Percentiles rank a stretch among this genome's conserved stretches.
Conservation (phyloP, 1,284 basidiomycete genomes). For the Trametes versicolor region DNA sequence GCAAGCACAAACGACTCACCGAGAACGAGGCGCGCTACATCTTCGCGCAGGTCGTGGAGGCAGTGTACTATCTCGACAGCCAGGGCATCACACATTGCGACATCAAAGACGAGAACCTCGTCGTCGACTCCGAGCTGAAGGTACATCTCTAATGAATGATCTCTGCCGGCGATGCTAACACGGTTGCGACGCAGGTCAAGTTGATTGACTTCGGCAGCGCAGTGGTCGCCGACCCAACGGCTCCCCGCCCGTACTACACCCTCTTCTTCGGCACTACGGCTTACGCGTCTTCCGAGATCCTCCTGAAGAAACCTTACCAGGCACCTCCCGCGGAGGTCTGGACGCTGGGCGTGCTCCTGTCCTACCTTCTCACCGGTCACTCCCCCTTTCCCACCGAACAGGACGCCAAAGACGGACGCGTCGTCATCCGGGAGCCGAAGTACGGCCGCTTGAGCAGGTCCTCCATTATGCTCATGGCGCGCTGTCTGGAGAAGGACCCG, state of each 20-base stretch:
- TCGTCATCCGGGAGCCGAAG: conserved; percentile 45
- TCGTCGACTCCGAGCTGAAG: conserved; percentile 80
- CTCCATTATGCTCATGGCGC: conserved; percentile 61
- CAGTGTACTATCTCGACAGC: conserved; percentile 80
- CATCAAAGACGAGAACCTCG: conserved; percentile 94
- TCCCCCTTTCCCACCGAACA: conserved; percentile 84
- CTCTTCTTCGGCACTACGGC: conserved; percentile 86
- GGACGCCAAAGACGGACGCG: conserved; percentile 65
- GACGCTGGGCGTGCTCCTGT: conserved; percentile 91
- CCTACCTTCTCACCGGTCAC: conserved; percentile 86
- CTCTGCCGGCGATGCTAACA: conserved; percentile 15
- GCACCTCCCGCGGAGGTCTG: conserved; percentile 89
- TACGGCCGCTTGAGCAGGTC: conserved; percentile 34
- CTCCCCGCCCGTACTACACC: conserved; percentile 75
- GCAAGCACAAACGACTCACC: conserved; percentile 79
- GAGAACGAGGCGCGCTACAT: conserved; percentile 85
- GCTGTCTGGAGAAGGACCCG: conserved; percentile 82
- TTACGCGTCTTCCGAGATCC: conserved; percentile 85
- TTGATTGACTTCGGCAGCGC: conserved; percentile 95
- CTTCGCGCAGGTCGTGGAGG: conserved; percentile 89
- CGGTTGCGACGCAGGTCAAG: conserved; percentile 70
- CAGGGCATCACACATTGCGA: conserved; percentile 90
- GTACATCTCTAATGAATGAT: conserved; percentile 40
- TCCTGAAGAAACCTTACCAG: conserved; percentile 77
- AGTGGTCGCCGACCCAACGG: conserved; percentile 74